Conservation (phyloP, 768 basidiomycete species). For the Naematelia aurantialba region DNA sequence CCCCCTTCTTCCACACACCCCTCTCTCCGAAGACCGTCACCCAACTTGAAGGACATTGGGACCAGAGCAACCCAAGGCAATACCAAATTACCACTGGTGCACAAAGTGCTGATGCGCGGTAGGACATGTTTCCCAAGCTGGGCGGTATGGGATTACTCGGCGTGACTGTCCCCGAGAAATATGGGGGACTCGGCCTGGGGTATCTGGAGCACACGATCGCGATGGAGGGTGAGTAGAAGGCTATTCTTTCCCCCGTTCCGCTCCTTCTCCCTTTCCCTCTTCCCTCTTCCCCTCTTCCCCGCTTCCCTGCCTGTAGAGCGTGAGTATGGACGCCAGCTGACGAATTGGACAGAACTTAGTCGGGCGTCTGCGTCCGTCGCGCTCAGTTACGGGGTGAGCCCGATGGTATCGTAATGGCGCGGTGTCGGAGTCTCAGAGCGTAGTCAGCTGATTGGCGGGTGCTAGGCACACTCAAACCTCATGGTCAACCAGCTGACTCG, state of each 20-base stretch:
- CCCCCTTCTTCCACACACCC: neutral
- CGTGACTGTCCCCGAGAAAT: slow-evolving; percentile 69
- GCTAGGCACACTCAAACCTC: slow-evolving; percentile 43
- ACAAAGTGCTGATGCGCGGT: neutral
- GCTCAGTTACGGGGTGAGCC: slow-evolving; percentile 54
- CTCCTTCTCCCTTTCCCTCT: too few relatives aligned
- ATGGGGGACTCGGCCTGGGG: slow-evolving; percentile 76
- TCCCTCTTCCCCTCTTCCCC: neutral
- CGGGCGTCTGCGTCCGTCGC: slow-evolving; percentile 86
- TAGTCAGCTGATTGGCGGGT: neutral
- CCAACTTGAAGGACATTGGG: too few relatives aligned
- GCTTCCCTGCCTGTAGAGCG: too few relatives aligned
- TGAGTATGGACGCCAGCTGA: neutral
- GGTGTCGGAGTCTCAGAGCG: slow-evolving; percentile 6
- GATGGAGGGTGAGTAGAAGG: slow-evolving; percentile 75
- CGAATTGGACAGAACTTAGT: slow-evolving; percentile 59
- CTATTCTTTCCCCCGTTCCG: too few relatives aligned
- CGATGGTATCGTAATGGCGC: too few relatives aligned
- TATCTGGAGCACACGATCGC: slow-evolving; percentile 85
- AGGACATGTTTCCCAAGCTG: slow-evolving; percentile 40
- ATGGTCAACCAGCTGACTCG: slow-evolving; percentile 45
- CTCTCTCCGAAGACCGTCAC: neutral
- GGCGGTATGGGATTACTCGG: slow-evolving; percentile 45
- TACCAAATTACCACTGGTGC: too few relatives aligned
- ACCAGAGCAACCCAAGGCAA: too few relatives aligned